Evolutionary conservation across 768 basidiomycete species (phyloP), one percentile per base, ranked within the genome.

Genomic region (Trametes cinnabarina): DNA sequence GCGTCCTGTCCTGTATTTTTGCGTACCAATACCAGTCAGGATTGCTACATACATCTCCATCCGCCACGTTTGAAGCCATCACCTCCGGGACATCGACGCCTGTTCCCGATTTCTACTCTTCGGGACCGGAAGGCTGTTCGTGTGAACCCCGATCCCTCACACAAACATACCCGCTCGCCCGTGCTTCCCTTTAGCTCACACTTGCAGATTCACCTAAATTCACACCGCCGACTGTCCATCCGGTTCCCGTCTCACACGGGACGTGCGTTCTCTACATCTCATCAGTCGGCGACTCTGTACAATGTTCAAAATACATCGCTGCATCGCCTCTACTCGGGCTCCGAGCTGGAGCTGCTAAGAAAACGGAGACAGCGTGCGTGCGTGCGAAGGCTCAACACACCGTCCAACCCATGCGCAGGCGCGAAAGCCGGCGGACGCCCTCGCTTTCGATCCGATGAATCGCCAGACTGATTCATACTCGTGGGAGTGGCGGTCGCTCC

Each of bases 1-100:
- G 43, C 50, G 40, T 66, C 66, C 44, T 69, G 47, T 53, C 15
- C 50, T 35, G 47, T 40, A 58, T 55, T 28, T 35, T 23, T 56
- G 39, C 32, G 35, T 51, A 19, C 55, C 41, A 57, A 61, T 57
- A 32, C 40, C 51, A 53, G 32, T 15, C 46, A 30, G 23, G 43
- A n/a, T 28, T 37, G 28, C 30, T 20, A 19, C 35, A 23, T 15
- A n/a, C 22, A n/a, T 25, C 22, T 4, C 11, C 40, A 35, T 32
- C 23, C 32, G 2, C 15, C 19, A n/a, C 32, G 12, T 28, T 30
- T 40, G 52, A 46, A 40, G 28, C 8, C 5, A 5, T 40, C 53
- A 39, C 40, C 53, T 28, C 25, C 35, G 22, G 35, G n/a, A 19
- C 34, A 17, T 42, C 22, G 6, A 14, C 14, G 30, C 17, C 12